Evolutionary conservation across 202 grass and related monocot genomes (phyloP).

Genomic region (Saccharum hybrid): DNA sequence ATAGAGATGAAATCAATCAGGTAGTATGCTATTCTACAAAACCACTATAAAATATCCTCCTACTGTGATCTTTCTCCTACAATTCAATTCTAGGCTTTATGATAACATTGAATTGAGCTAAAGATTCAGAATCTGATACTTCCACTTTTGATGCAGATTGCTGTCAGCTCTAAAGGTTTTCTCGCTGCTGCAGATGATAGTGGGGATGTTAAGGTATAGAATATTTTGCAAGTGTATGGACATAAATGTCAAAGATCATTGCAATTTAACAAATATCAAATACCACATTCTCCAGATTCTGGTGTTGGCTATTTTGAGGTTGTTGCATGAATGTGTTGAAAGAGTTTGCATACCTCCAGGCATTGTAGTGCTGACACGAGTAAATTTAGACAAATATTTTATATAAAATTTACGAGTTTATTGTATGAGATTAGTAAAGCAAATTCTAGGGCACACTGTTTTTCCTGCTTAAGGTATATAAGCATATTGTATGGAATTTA

Average conservation of each 20-base stretch:
- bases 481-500: background rate
- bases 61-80: conserved; percentile 18
- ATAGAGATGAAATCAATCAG: conserved; percentile 99
- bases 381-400: conserved; percentile 19
- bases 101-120: background rate
- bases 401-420: conserved; percentile 1
- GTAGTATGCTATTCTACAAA: conserved; percentile 48
- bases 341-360: conserved; percentile 4
- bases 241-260: conserved; percentile 10
- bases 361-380: background rate
- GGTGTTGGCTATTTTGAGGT: conserved; percentile 1
- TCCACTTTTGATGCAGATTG: conserved; percentile 64
- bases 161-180: conserved; percentile 77
- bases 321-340: background rate
- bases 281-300: conserved; percentile 11
- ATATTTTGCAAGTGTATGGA: conserved; percentile 6
- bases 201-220: conserved; percentile 92
- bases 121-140: conserved; percentile 31
- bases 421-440: background rate
- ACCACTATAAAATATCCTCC: background rate
- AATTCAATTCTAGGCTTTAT: conserved; percentile 8
- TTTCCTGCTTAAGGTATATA: conserved; percentile 18
- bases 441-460: background rate
- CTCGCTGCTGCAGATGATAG: conserved; percentile 94
- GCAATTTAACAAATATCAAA: conserved; percentile 21